Base-by-base conservation (phyloP, 2,329 filamentous ascomycete genomes). In the Penicillium fuscoglaucum region DNA sequence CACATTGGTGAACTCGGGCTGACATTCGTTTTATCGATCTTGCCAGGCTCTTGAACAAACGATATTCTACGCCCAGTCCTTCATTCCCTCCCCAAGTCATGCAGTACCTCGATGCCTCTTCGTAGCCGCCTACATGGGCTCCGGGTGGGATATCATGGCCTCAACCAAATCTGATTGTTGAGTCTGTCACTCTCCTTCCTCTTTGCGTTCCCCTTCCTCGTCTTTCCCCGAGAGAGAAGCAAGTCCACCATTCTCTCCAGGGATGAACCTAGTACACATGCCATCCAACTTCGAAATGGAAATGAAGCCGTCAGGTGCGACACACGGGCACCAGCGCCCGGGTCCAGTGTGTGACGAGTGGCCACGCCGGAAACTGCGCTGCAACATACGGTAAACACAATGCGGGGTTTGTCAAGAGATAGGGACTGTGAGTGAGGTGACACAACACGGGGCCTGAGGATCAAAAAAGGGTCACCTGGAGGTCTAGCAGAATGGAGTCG, bases 301-400 rank as follows among this genome's bases (percentile, higher is more conserved):
- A 37, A 6, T 1, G 13, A 37, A 6, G 9, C 17, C 2, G 10
- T 4, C 4, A 17, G 13, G 43, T 33, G 45, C 10, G 10, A 50
- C 50, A 40, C 35, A 46, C 9, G 17, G 46, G 3, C 41, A 50
- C 17, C 59, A 61, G 43, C 58, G 46, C n/a, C 52, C 56, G 6
- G 59, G 58, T 37, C 45, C 49, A 12, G 67, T 61, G 5, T 70
- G 64, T 50, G 63, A 69, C 19, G 64, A 68, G 47, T 83, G 81
- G 70, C 79, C 81, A 57, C 76, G 78, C 60, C 73, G 80, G 47
- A 83, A 86, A 75, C 76, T 85, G 55, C 84, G 84, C 70, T 86
- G 83, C 70, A 81, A 84, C 63, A 80, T 85, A 66, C 77, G 78
- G 60, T 80, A 81, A 61, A 83, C 83, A 17, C 68, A 77, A 10